phyloP scores from a whole-genome alignment of 2,329 filamentous ascomycete species.

The Dactylellina parvicollis region DNA sequence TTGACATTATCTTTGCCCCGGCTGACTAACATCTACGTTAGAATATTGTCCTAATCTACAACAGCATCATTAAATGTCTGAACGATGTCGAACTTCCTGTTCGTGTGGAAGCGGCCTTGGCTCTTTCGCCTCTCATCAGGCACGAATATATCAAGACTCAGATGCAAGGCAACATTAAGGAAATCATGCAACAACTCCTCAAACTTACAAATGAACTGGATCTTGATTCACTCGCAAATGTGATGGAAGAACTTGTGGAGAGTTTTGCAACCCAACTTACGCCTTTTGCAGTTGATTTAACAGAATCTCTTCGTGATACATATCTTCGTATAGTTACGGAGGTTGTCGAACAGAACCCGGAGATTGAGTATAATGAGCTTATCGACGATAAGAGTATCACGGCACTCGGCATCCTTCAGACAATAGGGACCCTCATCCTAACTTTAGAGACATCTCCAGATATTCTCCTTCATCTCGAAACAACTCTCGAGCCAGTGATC shows the following conservation, averaged over 20 bases:
- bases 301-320: slow-evolving; percentile 93
- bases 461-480: slow-evolving; percentile 91
- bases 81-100: slow-evolving; percentile 92
- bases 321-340: slow-evolving; percentile 94
- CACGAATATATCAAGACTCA: slow-evolving; percentile 92
- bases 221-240: slow-evolving; percentile 94
- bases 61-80: slow-evolving; percentile 96
- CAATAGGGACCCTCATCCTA: slow-evolving; percentile 94
- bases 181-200: slow-evolving; percentile 98
- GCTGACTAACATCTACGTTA: slow-evolving; percentile 39
- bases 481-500: slow-evolving; percentile 96
- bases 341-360: slow-evolving; percentile 83
- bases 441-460: slow-evolving; percentile 97
- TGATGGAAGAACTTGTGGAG: slow-evolving; percentile 99
- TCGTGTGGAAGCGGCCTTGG: slow-evolving; percentile 90
- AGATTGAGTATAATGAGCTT: slow-evolving; percentile 86
- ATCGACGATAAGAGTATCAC: slow-evolving; percentile 97
- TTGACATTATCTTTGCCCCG: neutral
- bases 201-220: slow-evolving; percentile 98
- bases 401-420: slow-evolving; percentile 92
- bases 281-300: slow-evolving; percentile 93
- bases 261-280: slow-evolving; percentile 97
- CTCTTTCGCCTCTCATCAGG: slow-evolving; percentile 91
- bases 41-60: slow-evolving; percentile 94
- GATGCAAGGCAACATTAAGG: slow-evolving; percentile 98